phyloP scores from a whole-genome alignment of 2,329 filamentous ascomycete species.

The Fusarium oligoseptatum region DNA sequence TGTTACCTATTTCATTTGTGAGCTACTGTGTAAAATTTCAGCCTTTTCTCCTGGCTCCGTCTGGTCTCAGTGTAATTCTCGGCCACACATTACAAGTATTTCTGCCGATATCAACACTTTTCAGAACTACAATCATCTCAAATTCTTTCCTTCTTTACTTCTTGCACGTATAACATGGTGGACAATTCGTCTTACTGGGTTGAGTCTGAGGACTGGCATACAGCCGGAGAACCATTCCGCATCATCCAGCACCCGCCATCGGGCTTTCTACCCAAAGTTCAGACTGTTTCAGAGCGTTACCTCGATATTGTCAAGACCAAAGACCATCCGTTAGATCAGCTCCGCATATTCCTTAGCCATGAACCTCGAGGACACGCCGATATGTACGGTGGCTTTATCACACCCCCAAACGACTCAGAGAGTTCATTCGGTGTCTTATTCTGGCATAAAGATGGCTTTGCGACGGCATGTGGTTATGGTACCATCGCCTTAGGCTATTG shows the following conservation, averaged over 20 bases:
- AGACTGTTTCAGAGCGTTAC: conserved; percentile 16
- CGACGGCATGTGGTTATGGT: background rate
- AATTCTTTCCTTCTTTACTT: background rate
- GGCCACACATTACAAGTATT: background rate
- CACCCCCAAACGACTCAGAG: conserved; percentile 31
- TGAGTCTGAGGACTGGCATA: background rate
- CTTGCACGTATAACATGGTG: too few relatives aligned
- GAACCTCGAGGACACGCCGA: conserved; percentile 37
- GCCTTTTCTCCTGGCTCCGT: background rate
- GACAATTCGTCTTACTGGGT: background rate
- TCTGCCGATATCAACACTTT: background rate
- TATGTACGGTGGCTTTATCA: conserved; percentile 47
- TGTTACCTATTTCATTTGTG: background rate
- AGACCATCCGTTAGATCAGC: conserved; percentile 7
- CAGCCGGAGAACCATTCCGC: conserved; percentile 46
- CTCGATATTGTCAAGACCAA: background rate
- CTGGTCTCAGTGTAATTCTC: background rate
- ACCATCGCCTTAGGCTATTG: background rate
- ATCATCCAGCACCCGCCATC: conserved; percentile 31
- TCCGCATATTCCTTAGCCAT: conserved; percentile 35
- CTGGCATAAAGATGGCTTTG: conserved; percentile 47
- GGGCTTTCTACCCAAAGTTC: background rate
- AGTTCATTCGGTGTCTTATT: conserved; percentile 45
- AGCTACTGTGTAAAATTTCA: background rate
- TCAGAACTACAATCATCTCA: background rate